Conservation (phyloP, 176 grass and related monocot species). For the Oryza glaberrima region DNA sequence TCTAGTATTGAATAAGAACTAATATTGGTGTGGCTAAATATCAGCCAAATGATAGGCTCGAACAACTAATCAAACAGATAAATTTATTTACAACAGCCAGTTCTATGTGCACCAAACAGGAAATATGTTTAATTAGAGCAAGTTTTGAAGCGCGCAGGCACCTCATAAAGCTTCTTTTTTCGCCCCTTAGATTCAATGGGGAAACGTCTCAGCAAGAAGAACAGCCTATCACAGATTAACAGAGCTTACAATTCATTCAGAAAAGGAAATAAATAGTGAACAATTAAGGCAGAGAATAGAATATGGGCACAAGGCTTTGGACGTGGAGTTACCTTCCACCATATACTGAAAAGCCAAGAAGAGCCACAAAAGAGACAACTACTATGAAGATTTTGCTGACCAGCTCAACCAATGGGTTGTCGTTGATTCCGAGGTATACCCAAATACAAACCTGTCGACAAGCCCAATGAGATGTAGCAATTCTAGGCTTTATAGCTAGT, state of each 20-base stretch:
- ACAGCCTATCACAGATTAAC: conserved; percentile 58
- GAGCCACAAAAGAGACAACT: conserved; percentile 87
- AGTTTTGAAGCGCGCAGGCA: conserved; percentile 30
- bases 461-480: conserved; percentile 27
- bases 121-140: not conserved
- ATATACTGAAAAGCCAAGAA: conserved; percentile 85
- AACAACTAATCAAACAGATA: not conserved
- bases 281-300: not conserved
- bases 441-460: conserved; percentile 82
- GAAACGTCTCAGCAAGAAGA: conserved; percentile 90
- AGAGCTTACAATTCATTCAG: not conserved
- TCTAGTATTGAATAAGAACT: not conserved
- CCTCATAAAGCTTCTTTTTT: conserved; percentile 97
- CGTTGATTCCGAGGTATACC: conserved; percentile 85
- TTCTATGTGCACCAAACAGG: not conserved
- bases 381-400: conserved; percentile 72
- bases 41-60: not conserved
- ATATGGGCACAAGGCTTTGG: conserved; percentile 21
- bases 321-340: conserved; percentile 74
- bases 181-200: conserved; percentile 95
- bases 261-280: not conserved
- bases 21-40: not conserved
- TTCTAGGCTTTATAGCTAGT: not conserved
- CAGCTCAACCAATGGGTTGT: conserved; percentile 63
- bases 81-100: not conserved